Conservation (phyloP, 73 alveolate genomes). For the Paraurostyla sp. region DNA sequence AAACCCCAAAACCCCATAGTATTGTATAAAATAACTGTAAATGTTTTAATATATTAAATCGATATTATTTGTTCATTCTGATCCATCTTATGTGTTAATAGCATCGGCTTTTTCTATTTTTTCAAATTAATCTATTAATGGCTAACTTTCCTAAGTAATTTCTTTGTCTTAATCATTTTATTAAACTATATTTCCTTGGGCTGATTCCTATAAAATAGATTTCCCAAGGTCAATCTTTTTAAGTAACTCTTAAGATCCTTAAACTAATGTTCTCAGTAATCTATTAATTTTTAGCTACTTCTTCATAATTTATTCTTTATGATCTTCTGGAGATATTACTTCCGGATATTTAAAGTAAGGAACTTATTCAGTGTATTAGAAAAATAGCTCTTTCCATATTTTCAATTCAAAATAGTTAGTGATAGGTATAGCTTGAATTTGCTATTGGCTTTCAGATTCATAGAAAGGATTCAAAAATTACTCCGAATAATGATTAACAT, state of each 20-base stretch:
- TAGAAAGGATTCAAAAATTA: conserved; percentile 71
- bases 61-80: neutral
- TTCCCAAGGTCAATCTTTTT: neutral
- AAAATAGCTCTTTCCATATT: conserved; percentile 68
- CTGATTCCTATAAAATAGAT: neutral
- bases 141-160: neutral
- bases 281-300: conserved; percentile 2
- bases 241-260: conserved; percentile 15
- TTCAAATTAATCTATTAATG: neutral
- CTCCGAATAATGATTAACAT: conserved; percentile 24
- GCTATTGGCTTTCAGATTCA: conserved; percentile 35
- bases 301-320: conserved; percentile 59
- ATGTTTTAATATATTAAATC: neutral
- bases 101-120: neutral
- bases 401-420: conserved; percentile 41
- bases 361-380: conserved; percentile 48
- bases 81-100: neutral
- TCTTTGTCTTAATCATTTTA: neutral
- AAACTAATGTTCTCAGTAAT: neutral
- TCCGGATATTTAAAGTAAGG: conserved; percentile 36
- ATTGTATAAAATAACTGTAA: neutral
- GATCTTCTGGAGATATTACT: conserved; percentile 29
- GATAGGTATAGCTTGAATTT: conserved; percentile 6
- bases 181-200: neutral
- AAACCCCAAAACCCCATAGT: neutral